Evolutionary conservation across 169 alveolate genomes (phyloP), one percentile per base, ranked within the genome.

Genomic region (Eimeria maxima): DNA sequence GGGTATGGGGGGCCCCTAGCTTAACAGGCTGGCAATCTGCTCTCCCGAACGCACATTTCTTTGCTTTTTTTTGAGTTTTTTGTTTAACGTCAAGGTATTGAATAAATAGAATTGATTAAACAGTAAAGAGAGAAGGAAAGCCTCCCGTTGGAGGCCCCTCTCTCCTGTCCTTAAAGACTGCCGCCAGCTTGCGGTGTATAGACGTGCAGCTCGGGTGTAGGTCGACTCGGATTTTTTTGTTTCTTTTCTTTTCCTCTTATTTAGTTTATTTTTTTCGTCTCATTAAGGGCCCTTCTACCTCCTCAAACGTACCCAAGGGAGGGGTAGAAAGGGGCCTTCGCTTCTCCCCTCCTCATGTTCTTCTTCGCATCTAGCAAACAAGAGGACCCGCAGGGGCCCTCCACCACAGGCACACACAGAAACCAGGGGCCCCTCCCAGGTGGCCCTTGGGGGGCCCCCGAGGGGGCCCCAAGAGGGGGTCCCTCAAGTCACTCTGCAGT

Each of bases 311-410:
- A 60, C 4, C 20, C 7, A 20, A 20, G 69, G 69, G 20, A 0
- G 69, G n/a, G 69, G 69, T 18, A 33, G 38, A 33, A 33, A 33
- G 38, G 38, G 38, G 38, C 38, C 38, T 33, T 33, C 38, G 0
- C 38, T 33, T 33, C 69, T 18, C n/a, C n/a, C 2, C 69, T 24
- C 69, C 69, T 4, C 20, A 60, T 60, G 69, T 60, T 60, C 69
- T 60, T 60, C 69, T 60, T 60, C 69, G n/a, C 20, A 18, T 60
- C 69, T 24, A 60, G 0, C 20, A 11, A 60, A 60, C 27, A 60
- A 20, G 69, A 60, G 69, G 69, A 60, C 69, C 69, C 69, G 8
- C 69, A 60, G n/a, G 69, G 69, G 69, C 69, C 69, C 69, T 18
- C 69, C 20, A 18, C 11, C 11, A 11, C 69, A 18, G 20, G 20